Evolutionary conservation across 2,329 filamentous ascomycete genomes (phyloP).

Genomic region (Dactylonectria macrodidyma): DNA sequence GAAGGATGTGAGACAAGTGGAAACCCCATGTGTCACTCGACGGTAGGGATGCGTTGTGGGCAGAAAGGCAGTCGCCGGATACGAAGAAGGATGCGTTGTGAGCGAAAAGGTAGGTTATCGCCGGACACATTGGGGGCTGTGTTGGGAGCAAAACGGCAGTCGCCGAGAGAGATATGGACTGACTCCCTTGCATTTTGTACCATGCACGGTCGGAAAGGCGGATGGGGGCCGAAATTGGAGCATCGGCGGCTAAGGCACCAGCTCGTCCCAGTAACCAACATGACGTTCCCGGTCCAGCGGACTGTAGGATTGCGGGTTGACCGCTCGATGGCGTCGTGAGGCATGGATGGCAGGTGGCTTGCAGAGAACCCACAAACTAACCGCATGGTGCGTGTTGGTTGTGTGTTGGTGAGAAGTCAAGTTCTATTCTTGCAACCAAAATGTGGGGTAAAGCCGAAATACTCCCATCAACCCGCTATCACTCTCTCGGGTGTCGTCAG

Average conservation of each 20-base stretch:
- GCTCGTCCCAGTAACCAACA: neutral
- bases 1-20: conserved; percentile 23
- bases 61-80: conserved; percentile 14
- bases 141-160: conserved; percentile 14
- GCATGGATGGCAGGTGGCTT: neutral
- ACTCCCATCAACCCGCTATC: neutral
- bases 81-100: no score
- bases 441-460: neutral
- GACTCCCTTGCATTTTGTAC: conserved; percentile 14
- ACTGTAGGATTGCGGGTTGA: neutral
- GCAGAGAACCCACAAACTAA: conserved; percentile 4
- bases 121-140: conserved; percentile 13
- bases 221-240: conserved; percentile 6
- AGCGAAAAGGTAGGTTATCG: no score
- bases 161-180: neutral
- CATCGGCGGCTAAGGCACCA: neutral
- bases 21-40: conserved; percentile 29
- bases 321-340: neutral
- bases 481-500: neutral
- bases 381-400: neutral
- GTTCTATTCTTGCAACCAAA: neutral
- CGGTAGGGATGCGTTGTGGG: conserved; percentile 15
- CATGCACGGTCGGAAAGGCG: conserved; percentile 16
- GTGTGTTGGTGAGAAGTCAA: neutral
- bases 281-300: neutral